phyloP scores from a whole-genome alignment of 73 alveolate species.

The Tetrahymena borealis region DNA sequence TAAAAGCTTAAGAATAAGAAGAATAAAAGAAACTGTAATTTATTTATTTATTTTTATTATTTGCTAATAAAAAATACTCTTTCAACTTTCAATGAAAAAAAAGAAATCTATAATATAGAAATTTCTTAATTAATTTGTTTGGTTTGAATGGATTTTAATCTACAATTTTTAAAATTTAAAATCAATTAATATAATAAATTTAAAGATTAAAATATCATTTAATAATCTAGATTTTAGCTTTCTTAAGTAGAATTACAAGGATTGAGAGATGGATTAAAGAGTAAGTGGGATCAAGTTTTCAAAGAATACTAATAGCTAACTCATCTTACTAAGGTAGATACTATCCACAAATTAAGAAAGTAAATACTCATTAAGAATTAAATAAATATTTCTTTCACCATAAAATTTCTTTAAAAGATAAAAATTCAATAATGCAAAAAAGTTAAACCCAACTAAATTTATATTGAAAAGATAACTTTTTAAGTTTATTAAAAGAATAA shows the following conservation, averaged over 20 bases:
- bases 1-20: background rate
- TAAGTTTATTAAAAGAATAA: too few relatives aligned
- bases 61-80: too few relatives aligned
- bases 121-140: too few relatives aligned
- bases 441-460: too few relatives aligned
- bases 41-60: background rate
- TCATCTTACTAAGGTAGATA: background rate
- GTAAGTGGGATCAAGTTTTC: background rate
- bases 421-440: too few relatives aligned
- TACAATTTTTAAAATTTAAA: background rate
- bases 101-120: too few relatives aligned
- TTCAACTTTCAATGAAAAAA: too few relatives aligned
- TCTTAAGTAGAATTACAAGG: background rate
- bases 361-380: background rate
- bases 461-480: too few relatives aligned
- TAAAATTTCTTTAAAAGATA: too few relatives aligned
- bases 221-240: background rate
- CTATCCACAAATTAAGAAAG: background rate
- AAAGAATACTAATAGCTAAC: background rate
- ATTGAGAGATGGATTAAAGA: background rate
- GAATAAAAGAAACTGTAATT: background rate
- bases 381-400: too few relatives aligned
- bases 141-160: background rate
- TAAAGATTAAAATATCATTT: background rate
- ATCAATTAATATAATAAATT: background rate